These are phyloP conservation scores for Russula vinacea DNA, from an alignment of 768 basidiomycete species.

Conservation along the genomic window DNA sequence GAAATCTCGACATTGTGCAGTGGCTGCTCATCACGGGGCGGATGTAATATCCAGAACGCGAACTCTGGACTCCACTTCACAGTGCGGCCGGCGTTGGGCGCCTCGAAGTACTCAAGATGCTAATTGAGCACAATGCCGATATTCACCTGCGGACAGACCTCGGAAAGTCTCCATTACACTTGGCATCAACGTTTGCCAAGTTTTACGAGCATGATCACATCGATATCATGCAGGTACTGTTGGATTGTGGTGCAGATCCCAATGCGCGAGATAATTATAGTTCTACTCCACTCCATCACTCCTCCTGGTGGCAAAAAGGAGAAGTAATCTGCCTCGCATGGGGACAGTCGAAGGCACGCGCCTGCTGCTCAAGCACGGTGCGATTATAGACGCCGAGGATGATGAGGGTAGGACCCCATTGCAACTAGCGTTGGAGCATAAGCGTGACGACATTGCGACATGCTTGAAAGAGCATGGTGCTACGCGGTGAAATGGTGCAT, in stretches of 20 bases:
- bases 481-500: not conserved
- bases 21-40: conserved; percentile 2
- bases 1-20: not conserved
- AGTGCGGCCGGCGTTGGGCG: not conserved
- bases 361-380: conserved; percentile 3
- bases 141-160: not conserved
- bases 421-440: not conserved
- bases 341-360: not conserved
- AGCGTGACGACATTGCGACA: not conserved
- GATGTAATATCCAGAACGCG: not conserved
- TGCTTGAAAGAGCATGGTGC: not conserved
- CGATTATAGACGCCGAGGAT: not conserved
- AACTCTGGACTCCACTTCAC: not conserved
- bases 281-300: not conserved
- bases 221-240: not conserved
- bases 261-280: not conserved
- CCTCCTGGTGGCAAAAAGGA: not conserved
- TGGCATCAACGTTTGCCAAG: not conserved
- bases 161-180: not conserved
- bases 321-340: too few relatives aligned
- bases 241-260: not conserved
- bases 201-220: too few relatives aligned
- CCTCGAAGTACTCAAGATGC: not conserved
- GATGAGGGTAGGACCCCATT: conserved; percentile 2
- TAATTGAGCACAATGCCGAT: conserved; percentile 2